Conservation (phyloP, 129 eudicot species). For the Erigeron canadensis region DNA sequence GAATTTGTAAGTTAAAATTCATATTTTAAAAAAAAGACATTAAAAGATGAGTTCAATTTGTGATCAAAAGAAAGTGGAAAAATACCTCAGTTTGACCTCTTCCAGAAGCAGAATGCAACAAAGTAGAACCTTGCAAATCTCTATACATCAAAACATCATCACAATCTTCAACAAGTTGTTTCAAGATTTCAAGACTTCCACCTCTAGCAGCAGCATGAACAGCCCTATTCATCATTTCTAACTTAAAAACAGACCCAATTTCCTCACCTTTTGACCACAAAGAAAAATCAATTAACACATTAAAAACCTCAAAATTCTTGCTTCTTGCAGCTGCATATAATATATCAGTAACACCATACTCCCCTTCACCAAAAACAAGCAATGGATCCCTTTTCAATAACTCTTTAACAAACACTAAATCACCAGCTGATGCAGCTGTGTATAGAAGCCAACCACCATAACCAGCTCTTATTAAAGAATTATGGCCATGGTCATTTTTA, state of each 20-base stretch:
- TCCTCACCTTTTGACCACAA: conserved; percentile 35
- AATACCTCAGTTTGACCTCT: conserved; percentile 84
- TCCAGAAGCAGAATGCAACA: conserved; percentile 82
- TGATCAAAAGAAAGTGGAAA: background rate
- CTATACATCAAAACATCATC: conserved; percentile 65
- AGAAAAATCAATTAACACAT: conserved; percentile 54
- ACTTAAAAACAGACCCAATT: conserved; percentile 40
- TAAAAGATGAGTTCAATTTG: background rate
- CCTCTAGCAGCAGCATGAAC: conserved; percentile 93
- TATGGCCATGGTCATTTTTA: conserved; percentile 47
- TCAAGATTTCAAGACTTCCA: conserved; percentile 74
- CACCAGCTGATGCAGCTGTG: conserved; percentile 97
- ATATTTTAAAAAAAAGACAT: background rate
- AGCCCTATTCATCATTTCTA: conserved; percentile 71
- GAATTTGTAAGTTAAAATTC: background rate
- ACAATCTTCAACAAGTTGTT: conserved; percentile 54
- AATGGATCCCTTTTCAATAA: conserved; percentile 59
- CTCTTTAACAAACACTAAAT: conserved; percentile 62
- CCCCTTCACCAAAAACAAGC: conserved; percentile 83
- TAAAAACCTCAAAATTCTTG: conserved; percentile 65
- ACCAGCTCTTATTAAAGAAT: conserved; percentile 76
- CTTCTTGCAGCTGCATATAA: conserved; percentile 91
- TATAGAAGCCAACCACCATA: conserved; percentile 97
- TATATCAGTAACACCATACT: conserved; percentile 83
- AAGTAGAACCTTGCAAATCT: conserved; percentile 71